Evolutionary conservation across 2,329 filamentous ascomycete species (phyloP).

Genomic region (Mycosphaerelloides madeirae): DNA sequence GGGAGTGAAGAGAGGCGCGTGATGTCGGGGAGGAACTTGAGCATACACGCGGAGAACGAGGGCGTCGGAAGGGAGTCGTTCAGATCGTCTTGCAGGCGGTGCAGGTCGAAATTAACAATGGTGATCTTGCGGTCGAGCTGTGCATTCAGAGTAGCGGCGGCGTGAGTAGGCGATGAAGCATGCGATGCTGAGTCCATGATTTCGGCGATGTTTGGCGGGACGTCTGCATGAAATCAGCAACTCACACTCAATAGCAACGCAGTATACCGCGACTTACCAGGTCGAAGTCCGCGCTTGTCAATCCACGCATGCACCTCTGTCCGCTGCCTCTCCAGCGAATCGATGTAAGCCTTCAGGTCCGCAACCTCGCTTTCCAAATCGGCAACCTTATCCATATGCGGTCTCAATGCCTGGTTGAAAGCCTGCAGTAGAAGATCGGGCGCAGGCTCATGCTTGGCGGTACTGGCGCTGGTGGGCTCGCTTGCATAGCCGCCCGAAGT

Average conservation of each 20-base stretch:
- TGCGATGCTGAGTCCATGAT: slow-evolving; percentile 48
- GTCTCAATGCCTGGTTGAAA: slow-evolving; percentile 51
- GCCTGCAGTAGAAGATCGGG: slow-evolving; percentile 49
- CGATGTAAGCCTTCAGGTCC: slow-evolving; percentile 65
- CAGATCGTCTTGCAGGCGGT: slow-evolving; percentile 52
- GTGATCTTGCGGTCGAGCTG: slow-evolving; percentile 56
- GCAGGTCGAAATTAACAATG: slow-evolving; percentile 54
- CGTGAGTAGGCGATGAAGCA: slow-evolving; percentile 37
- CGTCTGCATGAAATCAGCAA: slow-evolving; percentile 35
- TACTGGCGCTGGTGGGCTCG: slow-evolving; percentile 9
- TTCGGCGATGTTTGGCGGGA: slow-evolving; percentile 49
- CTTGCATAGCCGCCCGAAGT: slow-evolving; percentile 20
- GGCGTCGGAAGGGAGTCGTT: slow-evolving; percentile 51
- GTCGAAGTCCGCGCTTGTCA: slow-evolving; percentile 51
- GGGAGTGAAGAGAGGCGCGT: slow-evolving; percentile 46
- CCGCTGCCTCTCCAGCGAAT: slow-evolving; percentile 49
- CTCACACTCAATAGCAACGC: background rate
- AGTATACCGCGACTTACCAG: slow-evolving; percentile 37
- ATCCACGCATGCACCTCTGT: slow-evolving; percentile 52
- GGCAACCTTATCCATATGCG: slow-evolving; percentile 51
- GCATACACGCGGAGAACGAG: slow-evolving; percentile 51
- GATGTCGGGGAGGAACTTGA: slow-evolving; percentile 53
- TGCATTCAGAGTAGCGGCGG: slow-evolving; percentile 50
- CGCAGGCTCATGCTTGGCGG: slow-evolving; percentile 37
- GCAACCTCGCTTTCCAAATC: slow-evolving; percentile 48